Conservation (phyloP, 2,329 filamentous ascomycete genomes). For the Fusarium sp. region DNA sequence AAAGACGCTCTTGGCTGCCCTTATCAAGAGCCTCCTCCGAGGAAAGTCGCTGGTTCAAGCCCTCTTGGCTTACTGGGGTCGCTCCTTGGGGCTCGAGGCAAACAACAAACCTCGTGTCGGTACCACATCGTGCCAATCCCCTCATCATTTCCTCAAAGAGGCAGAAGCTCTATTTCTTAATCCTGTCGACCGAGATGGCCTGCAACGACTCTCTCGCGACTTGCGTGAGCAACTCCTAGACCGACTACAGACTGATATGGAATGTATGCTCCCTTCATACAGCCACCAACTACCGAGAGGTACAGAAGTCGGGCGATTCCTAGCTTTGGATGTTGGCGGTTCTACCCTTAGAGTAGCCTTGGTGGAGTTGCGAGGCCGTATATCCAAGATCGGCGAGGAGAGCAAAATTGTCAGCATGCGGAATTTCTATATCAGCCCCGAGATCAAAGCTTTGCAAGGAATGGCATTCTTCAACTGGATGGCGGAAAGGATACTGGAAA, state of each 20-base stretch:
- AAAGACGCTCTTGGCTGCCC: constrained; percentile 64
- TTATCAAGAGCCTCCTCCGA: constrained; percentile 66
- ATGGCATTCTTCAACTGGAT: constrained; percentile 76
- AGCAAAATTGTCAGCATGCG: constrained; percentile 65
- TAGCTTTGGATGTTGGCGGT: constrained; percentile 75
- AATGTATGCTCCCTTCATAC: constrained; percentile 74
- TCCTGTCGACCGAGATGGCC: constrained; percentile 58
- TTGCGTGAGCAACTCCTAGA: constrained; percentile 67
- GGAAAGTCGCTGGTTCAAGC: constrained; percentile 70
- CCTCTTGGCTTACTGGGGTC: constrained; percentile 65
- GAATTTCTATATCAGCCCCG: constrained; percentile 66
- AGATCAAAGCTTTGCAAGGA: constrained; percentile 67
- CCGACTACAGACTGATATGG: constrained; percentile 61
- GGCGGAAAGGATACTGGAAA: constrained; percentile 68
- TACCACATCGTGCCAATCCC: constrained; percentile 43
- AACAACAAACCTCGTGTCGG: constrained; percentile 37
- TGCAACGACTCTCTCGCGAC: constrained; percentile 59
- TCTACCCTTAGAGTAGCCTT: constrained; percentile 74
- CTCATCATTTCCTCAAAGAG: constrained; percentile 66
- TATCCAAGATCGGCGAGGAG: constrained; percentile 51
- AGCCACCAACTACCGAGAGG: constrained; percentile 72
- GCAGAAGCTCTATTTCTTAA: constrained; percentile 64
- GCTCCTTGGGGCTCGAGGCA: constrained; percentile 52
- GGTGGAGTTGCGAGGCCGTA: constrained; percentile 66
- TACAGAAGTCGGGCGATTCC: constrained; percentile 66